A percentile compares a stretch with the other conserved stretches of the same genome.
These are phyloP conservation scores for Colletotrichum tabaci DNA, from an alignment of 2,329 filamentous ascomycete species.

Conservation along the genomic window DNA sequence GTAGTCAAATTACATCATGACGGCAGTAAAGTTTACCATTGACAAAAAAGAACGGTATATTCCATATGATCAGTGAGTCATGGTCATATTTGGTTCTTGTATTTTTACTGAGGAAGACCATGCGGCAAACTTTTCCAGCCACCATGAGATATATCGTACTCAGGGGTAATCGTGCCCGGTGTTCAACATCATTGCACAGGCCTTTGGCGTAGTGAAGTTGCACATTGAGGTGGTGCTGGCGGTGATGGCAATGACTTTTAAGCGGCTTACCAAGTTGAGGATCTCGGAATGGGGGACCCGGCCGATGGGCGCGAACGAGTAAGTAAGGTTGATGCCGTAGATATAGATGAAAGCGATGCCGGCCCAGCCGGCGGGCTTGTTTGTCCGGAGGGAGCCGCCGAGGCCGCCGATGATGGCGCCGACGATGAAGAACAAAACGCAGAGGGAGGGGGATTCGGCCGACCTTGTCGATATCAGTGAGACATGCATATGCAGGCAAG, in stretches of 20 bases:
- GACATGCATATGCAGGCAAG: too few relatives aligned
- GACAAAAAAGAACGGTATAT: too few relatives aligned
- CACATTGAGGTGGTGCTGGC: slow-evolving; percentile 72
- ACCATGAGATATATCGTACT: too few relatives aligned
- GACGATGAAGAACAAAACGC: background rate
- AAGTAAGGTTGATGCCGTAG: slow-evolving; percentile 61
- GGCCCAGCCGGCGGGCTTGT: slow-evolving; percentile 69
- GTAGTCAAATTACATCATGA: too few relatives aligned
- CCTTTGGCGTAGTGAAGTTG: slow-evolving; percentile 53
- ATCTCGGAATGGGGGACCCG: slow-evolving; percentile 73
- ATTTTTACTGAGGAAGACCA: too few relatives aligned
- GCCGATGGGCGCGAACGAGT: slow-evolving; percentile 60
- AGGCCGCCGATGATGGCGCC: slow-evolving; percentile 40
- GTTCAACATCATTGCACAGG: background rate
- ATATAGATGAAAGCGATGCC: slow-evolving; percentile 71
- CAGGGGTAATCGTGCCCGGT: slow-evolving; percentile 59
- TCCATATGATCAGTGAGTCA: too few relatives aligned
- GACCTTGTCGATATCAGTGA: background rate
- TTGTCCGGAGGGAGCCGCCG: slow-evolving; percentile 59
- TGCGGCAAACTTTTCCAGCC: too few relatives aligned
- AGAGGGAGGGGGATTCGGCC: background rate
- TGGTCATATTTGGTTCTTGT: too few relatives aligned
- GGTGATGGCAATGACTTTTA: slow-evolving; percentile 73
- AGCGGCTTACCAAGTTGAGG: slow-evolving; percentile 69
- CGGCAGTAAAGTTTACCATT: too few relatives aligned